Conservation (phyloP, 2,329 filamentous ascomycete genomes). For the Beauveria pseudobassiana region DNA sequence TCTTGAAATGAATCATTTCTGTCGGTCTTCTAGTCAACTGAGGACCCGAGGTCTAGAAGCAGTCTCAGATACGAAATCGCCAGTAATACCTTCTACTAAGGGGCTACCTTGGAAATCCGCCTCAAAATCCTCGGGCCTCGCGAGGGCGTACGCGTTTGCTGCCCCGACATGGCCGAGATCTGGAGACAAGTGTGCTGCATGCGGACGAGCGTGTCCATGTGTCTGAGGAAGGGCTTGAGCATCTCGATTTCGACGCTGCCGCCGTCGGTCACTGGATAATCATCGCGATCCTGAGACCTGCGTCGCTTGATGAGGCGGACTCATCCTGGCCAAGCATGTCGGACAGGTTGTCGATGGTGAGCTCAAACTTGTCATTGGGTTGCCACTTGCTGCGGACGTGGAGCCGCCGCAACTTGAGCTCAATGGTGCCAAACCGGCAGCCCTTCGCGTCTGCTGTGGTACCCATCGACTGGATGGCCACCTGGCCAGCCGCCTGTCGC, state of each 20-base stretch:
- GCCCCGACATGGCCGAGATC: background rate
- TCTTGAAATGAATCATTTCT: too few relatives aligned
- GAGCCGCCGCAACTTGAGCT: too few relatives aligned
- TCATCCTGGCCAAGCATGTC: background rate
- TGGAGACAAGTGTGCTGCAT: background rate
- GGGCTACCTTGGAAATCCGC: background rate
- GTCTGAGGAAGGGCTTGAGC: background rate
- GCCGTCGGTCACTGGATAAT: background rate
- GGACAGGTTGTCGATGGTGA: background rate
- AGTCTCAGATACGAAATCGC: too few relatives aligned
- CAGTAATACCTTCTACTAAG: background rate
- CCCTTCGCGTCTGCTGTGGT: too few relatives aligned
- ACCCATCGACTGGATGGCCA: too few relatives aligned
- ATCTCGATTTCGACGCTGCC: background rate
- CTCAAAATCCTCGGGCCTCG: background rate
- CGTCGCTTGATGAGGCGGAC: too few relatives aligned
- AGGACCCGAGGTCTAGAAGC: too few relatives aligned
- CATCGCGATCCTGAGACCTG: too few relatives aligned
- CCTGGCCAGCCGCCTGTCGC: too few relatives aligned
- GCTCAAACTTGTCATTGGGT: background rate
- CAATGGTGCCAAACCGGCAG: too few relatives aligned
- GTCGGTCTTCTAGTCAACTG: too few relatives aligned
- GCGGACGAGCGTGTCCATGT: background rate
- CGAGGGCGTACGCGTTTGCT: background rate
- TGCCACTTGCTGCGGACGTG: too few relatives aligned